A percentile compares a stretch with the other conserved stretches of the same genome.
Evolutionary conservation across 345 rosid species (phyloP).

Genomic region (Hevea brasiliensis): DNA sequence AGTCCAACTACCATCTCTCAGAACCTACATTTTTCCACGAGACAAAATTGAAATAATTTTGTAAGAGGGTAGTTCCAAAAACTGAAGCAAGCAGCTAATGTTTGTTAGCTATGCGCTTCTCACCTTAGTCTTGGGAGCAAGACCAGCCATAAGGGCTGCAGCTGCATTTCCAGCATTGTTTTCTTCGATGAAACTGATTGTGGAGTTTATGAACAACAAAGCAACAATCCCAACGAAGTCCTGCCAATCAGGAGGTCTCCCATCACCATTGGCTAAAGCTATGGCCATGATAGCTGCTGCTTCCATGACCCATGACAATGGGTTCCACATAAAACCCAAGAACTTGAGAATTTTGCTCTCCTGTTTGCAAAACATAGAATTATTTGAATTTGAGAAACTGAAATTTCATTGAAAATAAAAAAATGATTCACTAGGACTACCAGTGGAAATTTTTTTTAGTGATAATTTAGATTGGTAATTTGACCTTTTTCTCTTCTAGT

Average conservation of each 20-base stretch:
- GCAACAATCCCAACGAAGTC: conserved; percentile 79
- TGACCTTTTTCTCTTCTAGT: conserved; percentile 86
- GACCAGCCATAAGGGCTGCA: conserved; percentile 94
- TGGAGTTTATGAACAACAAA: conserved; percentile 78
- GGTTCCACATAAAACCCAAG: conserved; percentile 97
- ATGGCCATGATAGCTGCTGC: conserved; percentile 91
- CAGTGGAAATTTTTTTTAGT: too few relatives aligned
- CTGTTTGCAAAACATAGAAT: conserved; percentile 37
- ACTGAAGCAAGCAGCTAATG: conserved; percentile 3
- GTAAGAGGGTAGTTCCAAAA: background rate
- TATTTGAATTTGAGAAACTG: background rate
- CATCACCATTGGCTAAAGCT: conserved; percentile 69
- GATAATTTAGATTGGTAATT: background rate
- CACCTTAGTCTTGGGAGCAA: conserved; percentile 92
- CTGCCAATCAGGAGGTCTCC: conserved; percentile 93
- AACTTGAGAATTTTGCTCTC: conserved; percentile 82
- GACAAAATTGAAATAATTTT: background rate
- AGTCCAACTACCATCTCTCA: conserved; percentile 79
- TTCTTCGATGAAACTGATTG: conserved; percentile 90
- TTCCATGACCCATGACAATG: conserved; percentile 98
- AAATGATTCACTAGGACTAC: background rate
- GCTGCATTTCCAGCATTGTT: conserved; percentile 95
- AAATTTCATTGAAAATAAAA: too few relatives aligned
- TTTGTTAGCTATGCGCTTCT: background rate
- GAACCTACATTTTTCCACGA: conserved; percentile 43